Evolutionary conservation across 2,329 filamentous ascomycete genomes (phyloP).

Genomic region (Plectosphaerella plurivora): DNA sequence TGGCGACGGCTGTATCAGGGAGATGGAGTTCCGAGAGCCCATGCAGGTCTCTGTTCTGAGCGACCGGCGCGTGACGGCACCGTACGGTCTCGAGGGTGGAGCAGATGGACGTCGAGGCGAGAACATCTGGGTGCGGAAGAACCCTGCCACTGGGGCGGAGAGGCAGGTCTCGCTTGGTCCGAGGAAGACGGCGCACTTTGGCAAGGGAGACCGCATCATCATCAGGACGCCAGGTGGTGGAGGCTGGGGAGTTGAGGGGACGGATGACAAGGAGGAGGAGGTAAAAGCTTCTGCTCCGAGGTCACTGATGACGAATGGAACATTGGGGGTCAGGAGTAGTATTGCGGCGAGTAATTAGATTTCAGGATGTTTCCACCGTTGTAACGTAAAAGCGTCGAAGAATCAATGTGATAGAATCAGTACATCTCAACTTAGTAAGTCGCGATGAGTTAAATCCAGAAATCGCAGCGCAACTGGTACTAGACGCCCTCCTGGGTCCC

Average conservation of each 20-base stretch:
- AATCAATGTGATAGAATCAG: too few relatives aligned
- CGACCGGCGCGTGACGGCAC: slow-evolving; percentile 70
- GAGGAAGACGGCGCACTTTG: slow-evolving; percentile 10
- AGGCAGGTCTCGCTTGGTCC: slow-evolving; percentile 18
- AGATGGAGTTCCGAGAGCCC: slow-evolving; percentile 77
- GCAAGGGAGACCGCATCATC: slow-evolving; percentile 8
- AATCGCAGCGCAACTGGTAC: too few relatives aligned
- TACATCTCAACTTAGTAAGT: too few relatives aligned
- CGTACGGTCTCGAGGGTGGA: slow-evolving; percentile 71
- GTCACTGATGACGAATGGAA: not conserved
- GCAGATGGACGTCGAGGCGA: slow-evolving; percentile 63
- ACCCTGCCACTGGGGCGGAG: slow-evolving; percentile 22
- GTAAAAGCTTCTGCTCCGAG: not conserved
- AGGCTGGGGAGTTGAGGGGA: slow-evolving; percentile 5
- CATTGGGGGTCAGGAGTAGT: not conserved
- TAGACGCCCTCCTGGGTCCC: too few relatives aligned
- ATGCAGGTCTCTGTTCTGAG: slow-evolving; percentile 76
- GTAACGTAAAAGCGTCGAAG: too few relatives aligned
- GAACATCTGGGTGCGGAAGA: slow-evolving; percentile 59
- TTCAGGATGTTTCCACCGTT: too few relatives aligned
- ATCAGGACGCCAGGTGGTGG: slow-evolving; percentile 11
- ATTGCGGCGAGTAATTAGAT: not conserved
- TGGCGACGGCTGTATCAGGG: slow-evolving; percentile 72
- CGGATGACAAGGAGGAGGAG: not conserved
- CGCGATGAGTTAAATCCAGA: too few relatives aligned